Evolutionary conservation across 495 filamentous ascomycete genomes (phyloP).

Genomic region (Aspergillus cavernicola): DNA sequence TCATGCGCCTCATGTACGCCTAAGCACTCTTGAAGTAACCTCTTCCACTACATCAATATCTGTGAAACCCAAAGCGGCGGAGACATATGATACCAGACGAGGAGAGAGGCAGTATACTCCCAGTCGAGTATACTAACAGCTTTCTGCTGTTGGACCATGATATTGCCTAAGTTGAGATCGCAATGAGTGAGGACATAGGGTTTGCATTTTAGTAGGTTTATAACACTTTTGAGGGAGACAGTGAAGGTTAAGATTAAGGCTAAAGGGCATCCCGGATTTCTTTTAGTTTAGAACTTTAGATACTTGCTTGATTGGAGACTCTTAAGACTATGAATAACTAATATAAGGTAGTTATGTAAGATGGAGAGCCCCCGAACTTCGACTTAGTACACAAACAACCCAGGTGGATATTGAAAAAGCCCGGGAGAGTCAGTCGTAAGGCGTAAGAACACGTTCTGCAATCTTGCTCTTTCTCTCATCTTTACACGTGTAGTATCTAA

Average conservation of each 20-base stretch:
- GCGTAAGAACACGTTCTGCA: too few species aligned
- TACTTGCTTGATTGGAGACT: too few species aligned
- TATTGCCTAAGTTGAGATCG: background rate
- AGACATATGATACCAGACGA: too few species aligned
- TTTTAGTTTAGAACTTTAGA: too few species aligned
- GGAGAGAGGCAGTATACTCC: too few species aligned
- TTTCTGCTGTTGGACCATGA: background rate
- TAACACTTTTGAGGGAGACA: background rate
- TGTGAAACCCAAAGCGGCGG: too few species aligned
- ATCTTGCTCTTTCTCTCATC: background rate
- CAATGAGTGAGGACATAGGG: background rate
- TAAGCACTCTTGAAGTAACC: too few species aligned
- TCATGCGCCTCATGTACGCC: background rate
- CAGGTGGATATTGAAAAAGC: too few species aligned
- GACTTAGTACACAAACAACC: background rate
- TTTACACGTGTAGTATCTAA: conserved; percentile 33
- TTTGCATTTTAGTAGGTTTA: background rate
- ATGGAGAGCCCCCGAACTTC: background rate
- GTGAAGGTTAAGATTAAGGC: background rate
- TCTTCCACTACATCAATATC: too few species aligned
- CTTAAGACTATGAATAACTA: too few species aligned
- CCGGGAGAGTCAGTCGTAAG: too few species aligned
- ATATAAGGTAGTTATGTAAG: background rate
- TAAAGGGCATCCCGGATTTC: too few species aligned
- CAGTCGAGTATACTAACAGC: background rate